phyloP scores from a whole-genome alignment of 2,329 filamentous ascomycete species.

The Penicillium sp. region DNA sequence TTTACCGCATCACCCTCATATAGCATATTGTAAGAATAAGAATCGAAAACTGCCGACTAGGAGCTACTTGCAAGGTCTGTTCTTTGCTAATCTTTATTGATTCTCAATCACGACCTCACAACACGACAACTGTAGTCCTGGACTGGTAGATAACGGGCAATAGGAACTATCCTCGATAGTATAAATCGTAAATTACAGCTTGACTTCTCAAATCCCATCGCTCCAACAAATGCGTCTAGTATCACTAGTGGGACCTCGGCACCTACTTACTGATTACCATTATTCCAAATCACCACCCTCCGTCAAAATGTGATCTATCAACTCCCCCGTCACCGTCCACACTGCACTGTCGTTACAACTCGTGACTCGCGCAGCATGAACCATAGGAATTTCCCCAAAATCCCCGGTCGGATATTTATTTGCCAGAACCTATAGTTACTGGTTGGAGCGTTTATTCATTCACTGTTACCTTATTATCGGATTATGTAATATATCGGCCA shows the following conservation, averaged over 20 bases:
- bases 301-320: constrained; percentile 6
- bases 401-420: too few species aligned
- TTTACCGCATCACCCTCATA: not conserved
- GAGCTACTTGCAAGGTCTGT: not conserved
- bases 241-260: not conserved
- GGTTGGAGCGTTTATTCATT: too few species aligned
- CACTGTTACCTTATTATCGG: too few species aligned
- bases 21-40: not conserved
- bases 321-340: not conserved
- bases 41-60: not conserved
- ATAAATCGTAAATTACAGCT: not conserved
- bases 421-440: too few species aligned
- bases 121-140: not conserved
- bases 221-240: not conserved
- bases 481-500: too few species aligned
- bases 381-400: too few species aligned
- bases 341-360: not conserved
- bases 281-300: not conserved
- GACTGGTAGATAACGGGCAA: not conserved
- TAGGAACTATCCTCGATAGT: not conserved
- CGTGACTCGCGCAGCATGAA: too few species aligned
- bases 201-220: not conserved
- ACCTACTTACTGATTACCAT: not conserved
- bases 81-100: not conserved
- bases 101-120: not conserved